Base-by-base conservation (phyloP, 139 green algal species). In the Ettlia oleoabundans region DNA sequence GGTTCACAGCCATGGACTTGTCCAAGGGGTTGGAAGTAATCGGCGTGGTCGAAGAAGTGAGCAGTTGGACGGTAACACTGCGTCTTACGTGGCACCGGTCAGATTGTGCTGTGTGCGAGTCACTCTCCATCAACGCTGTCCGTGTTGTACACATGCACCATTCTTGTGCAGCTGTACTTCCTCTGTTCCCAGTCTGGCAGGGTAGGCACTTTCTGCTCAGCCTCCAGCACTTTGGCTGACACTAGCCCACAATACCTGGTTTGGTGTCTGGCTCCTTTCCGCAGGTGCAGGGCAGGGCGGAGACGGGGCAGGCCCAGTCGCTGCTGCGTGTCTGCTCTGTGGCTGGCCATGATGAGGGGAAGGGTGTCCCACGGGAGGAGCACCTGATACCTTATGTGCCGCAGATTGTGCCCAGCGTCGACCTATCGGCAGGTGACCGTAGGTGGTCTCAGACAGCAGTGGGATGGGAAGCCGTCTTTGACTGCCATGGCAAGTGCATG, bases 341-440 rank as follows among this genome's bases (percentile, higher is more conserved):
- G 3, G 62, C 3, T 3, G 61, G 68, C n/a, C n/a, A 30, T 42
- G 8, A 9, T 38, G 55, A 19, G 42, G 22, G 9, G 19, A 24
- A 32, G 26, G 62, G 22, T 2, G 77, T 18, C 37, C 30, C 26
- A 4, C 63, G 64, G 8, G 77, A 82, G 78, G 78, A 84, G 78
- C 78, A 84, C 65, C 51, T 78, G 2, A 77, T 84, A 24, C 78
- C 78, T 3, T 84, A 38, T 52, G 78, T 84, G 35, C 38, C 63
- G 2, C 38, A 61, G 19, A 84, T 84, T 28, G 78, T 84, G 35
- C 66, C 78, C 5, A 26, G 37, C 21, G 30, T 78, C 2, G 78
- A 84, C 78, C n/a, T 41, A 7, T 24, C 26, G 10, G 58, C 66
- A 77, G 65, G 47, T 62, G 64, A 6, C n/a, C n/a, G n/a, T n/a